These are phyloP conservation scores for Phytophthora niederhauseri DNA, from an alignment of 352 stramenopile genomes.

Conservation along the genomic window DNA sequence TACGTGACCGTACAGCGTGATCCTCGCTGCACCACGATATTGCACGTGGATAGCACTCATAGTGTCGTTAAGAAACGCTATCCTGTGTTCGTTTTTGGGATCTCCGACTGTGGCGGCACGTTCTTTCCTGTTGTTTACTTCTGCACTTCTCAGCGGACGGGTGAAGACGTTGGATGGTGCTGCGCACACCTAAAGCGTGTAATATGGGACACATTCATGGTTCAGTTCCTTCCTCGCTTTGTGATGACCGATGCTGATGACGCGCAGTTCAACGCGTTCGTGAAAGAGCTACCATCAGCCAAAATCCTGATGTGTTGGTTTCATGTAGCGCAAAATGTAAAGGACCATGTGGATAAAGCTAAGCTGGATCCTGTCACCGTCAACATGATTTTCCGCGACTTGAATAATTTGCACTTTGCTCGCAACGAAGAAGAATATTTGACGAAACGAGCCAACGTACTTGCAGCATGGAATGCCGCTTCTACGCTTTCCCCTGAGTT, in stretches of 20 bases:
- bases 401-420: neutral
- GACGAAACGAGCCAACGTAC: neutral
- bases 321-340: neutral
- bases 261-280: neutral
- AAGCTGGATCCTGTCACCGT: neutral
- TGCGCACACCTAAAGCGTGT: neutral
- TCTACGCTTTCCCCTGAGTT: neutral
- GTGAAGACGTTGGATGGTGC: neutral
- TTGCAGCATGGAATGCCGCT: neutral
- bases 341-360: neutral
- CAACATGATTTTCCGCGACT: neutral
- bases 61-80: neutral
- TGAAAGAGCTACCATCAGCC: neutral
- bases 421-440: neutral
- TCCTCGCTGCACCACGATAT: neutral
- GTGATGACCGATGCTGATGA: neutral
- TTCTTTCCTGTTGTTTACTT: neutral
- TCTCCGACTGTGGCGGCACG: neutral
- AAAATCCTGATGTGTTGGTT: neutral
- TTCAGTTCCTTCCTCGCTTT: neutral
- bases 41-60: neutral
- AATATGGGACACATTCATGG: neutral
- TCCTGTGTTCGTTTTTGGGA: neutral
- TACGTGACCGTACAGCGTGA: neutral
- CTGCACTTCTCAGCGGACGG: neutral